Percentiles rank a stretch among this genome's conserved stretches.
phyloP scores from a whole-genome alignment of 345 rosid species.

The Aegle marmelos region DNA sequence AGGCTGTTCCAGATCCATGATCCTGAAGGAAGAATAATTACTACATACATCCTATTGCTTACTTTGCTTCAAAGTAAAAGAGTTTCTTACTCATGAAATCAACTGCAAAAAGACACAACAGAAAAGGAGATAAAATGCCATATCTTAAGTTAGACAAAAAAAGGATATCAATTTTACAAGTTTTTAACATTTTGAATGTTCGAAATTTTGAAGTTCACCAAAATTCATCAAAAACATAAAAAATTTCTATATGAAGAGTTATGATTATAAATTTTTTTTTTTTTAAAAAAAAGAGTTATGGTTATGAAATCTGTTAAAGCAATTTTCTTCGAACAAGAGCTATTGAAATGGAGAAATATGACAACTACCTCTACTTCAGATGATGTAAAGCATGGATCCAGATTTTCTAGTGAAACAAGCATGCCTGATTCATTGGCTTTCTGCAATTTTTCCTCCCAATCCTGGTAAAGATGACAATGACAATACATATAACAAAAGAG shows the following conservation, averaged over 20 bases:
- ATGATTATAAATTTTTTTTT: not conserved
- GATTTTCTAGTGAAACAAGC: slow-evolving; percentile 44
- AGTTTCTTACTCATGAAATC: not conserved
- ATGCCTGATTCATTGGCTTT: slow-evolving; percentile 31
- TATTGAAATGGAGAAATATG: slow-evolving; percentile 9
- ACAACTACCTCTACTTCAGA: slow-evolving; percentile 54
- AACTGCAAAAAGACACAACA: not conserved
- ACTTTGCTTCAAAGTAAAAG: not conserved
- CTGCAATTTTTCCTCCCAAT: slow-evolving; percentile 43
- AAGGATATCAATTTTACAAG: not conserved
- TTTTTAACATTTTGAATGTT: not conserved
- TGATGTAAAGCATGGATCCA: slow-evolving; percentile 55
- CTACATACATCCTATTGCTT: not conserved
- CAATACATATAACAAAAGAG: not conserved
- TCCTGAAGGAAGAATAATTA: not conserved
- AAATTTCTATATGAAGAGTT: not conserved
- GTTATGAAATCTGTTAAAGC: not conserved
- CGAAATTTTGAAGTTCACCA: not conserved
- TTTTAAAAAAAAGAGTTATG: not conserved
- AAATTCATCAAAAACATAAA: not conserved
- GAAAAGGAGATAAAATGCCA: not conserved
- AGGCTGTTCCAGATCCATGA: not conserved
- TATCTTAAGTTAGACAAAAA: not conserved
- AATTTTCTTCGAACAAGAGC: not conserved
- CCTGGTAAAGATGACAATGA: slow-evolving; percentile 28